Conservation (phyloP, 345 rosid species). For the Eucalyptus urophylla region DNA sequence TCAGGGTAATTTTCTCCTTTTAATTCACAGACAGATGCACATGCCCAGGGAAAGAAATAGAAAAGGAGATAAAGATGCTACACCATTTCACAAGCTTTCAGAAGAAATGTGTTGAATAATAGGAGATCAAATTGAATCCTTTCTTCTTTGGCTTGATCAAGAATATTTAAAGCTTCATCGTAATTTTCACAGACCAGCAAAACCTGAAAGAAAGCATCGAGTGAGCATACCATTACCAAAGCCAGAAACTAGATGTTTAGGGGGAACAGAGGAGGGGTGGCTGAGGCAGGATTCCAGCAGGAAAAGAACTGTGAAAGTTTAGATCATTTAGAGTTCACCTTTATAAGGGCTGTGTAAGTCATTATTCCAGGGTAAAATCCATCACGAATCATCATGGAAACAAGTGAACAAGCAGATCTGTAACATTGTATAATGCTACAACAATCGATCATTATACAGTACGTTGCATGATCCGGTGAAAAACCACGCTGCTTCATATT, state of each 20-base stretch:
- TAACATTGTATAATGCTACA: slow-evolving; percentile 34
- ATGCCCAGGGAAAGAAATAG: not conserved
- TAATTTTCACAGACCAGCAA: slow-evolving; percentile 28
- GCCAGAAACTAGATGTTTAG: not conserved
- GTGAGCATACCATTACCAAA: not conserved
- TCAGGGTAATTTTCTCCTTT: not conserved
- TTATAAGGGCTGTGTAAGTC: slow-evolving; percentile 44
- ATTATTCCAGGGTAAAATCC: slow-evolving; percentile 37
- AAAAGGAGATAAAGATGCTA: not conserved
- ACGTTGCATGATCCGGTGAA: slow-evolving; percentile 36
- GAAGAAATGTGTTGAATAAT: slow-evolving; percentile 55
- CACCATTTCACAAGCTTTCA: slow-evolving; percentile 43
- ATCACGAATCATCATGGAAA: slow-evolving; percentile 73
- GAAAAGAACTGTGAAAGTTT: not conserved
- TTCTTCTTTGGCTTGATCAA: slow-evolving; percentile 40
- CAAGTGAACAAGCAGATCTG: slow-evolving; percentile 43
- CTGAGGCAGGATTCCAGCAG: not conserved
- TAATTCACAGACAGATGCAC: not conserved
- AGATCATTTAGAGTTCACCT: slow-evolving; percentile 17
- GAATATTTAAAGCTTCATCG: slow-evolving; percentile 40
- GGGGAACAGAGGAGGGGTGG: not conserved
- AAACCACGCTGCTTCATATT: slow-evolving; percentile 31
- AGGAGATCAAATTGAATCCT: slow-evolving; percentile 33
- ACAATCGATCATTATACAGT: slow-evolving; percentile 61
- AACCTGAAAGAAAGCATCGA: slow-evolving; percentile 22